phyloP scores from a whole-genome alignment of 768 basidiomycete genomes.

The Sarcodon aspratus region DNA sequence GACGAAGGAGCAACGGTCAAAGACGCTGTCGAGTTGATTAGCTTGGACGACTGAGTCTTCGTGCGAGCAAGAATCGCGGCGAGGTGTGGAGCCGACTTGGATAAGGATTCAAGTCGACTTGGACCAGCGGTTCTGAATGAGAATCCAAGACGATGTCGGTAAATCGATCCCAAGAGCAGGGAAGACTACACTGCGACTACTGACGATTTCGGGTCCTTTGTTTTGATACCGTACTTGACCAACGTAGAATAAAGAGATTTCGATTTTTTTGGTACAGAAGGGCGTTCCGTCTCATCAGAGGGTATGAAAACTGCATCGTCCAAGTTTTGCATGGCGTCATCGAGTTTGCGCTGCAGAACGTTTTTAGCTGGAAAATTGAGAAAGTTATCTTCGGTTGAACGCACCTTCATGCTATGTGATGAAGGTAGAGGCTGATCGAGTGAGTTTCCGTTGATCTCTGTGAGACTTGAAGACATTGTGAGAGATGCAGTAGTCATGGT shows the following conservation, averaged over 20 bases:
- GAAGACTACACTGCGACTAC: conserved; percentile 1
- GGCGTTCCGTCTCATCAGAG: conserved; percentile 16
- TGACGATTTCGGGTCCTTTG: conserved; percentile 31
- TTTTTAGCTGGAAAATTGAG: not conserved
- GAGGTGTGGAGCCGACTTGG: conserved; percentile 58
- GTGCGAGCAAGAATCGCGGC: conserved; percentile 62
- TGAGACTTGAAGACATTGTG: not conserved
- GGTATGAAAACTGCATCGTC: conserved; percentile 47
- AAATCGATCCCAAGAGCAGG: not conserved
- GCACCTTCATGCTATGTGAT: not conserved
- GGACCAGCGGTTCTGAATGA: conserved; percentile 7
- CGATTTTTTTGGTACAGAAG: conserved; percentile 42
- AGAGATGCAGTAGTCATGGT: not conserved
- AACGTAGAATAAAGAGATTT: conserved; percentile 67
- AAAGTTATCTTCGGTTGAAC: not conserved
- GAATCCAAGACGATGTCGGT: conserved; percentile 1
- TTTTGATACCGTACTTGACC: conserved; percentile 63
- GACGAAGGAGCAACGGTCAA: conserved; percentile 18
- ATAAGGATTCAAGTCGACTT: conserved; percentile 21
- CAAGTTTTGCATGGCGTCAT: conserved; percentile 65
- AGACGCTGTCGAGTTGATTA: conserved; percentile 16
- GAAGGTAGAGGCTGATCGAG: not conserved
- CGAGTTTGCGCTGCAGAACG: conserved; percentile 55
- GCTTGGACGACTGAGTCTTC: conserved; percentile 36
- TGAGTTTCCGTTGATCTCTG: not conserved